A percentile compares a stretch with the other conserved stretches of the same genome.
phyloP scores from a whole-genome alignment of 1,284 basidiomycete species.

The Lignosus rhinocerotis region DNA sequence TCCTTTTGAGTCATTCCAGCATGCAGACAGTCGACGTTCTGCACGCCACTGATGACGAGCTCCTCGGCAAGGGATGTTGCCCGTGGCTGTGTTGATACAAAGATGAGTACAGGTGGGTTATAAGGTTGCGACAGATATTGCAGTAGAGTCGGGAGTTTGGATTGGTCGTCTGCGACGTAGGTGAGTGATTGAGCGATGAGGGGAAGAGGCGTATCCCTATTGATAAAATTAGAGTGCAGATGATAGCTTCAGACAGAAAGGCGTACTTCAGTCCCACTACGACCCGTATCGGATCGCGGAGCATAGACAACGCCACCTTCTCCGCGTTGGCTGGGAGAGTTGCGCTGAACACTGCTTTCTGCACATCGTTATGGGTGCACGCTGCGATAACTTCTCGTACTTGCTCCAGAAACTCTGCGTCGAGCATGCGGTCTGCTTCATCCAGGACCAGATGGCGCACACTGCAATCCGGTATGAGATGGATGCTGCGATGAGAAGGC shows the following conservation, averaged over 20 bases:
- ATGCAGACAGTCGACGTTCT: conserved; percentile 91
- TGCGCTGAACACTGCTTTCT: conserved; percentile 93
- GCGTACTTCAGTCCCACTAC: conserved; percentile 93
- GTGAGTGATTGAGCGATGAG: conserved; percentile 86
- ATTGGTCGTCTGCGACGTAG: conserved; percentile 91
- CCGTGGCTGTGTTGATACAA: conserved; percentile 91
- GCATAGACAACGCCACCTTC: conserved; percentile 83
- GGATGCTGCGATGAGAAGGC: not conserved
- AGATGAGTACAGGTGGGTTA: conserved; percentile 90
- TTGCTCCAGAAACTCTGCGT: conserved; percentile 87
- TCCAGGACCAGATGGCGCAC: conserved; percentile 86
- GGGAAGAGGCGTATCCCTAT: conserved; percentile 83
- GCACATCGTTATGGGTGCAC: conserved; percentile 73
- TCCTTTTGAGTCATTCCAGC: conserved; percentile 86
- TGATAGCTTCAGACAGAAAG: conserved; percentile 1
- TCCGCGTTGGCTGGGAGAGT: conserved; percentile 91
- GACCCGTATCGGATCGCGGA: conserved; percentile 82
- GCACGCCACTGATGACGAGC: conserved; percentile 79
- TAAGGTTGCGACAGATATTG: conserved; percentile 83
- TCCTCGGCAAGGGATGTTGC: conserved; percentile 90
- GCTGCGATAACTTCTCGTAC: conserved; percentile 85
- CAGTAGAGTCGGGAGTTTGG: conserved; percentile 86
- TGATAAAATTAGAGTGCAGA: conserved; percentile 4
- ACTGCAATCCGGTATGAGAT: conserved; percentile 42
- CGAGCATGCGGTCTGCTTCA: conserved; percentile 90